Conservation (phyloP, 345 rosid species). For the Sisymbrium altissimum region DNA sequence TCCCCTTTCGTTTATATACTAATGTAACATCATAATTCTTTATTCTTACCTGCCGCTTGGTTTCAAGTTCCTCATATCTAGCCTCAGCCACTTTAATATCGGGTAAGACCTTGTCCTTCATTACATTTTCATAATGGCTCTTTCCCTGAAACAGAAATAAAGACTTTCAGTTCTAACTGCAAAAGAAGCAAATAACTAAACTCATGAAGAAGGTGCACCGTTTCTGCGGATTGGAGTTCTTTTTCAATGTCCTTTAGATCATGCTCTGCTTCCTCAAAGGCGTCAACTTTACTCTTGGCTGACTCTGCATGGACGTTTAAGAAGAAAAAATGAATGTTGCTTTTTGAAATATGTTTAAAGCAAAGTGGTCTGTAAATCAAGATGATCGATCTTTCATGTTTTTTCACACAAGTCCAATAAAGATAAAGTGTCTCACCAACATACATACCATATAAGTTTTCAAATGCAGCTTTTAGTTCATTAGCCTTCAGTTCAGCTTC, state of each 20-base stretch:
- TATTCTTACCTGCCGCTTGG: conserved; percentile 45
- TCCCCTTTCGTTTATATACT: no score
- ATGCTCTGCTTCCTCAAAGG: conserved; percentile 64
- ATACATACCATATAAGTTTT: conserved; percentile 58
- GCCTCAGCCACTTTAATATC: conserved; percentile 62
- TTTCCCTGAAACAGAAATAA: conserved; percentile 49
- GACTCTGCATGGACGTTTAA: conserved; percentile 43
- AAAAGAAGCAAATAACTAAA: conserved; percentile 16
- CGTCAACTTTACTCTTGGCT: conserved; percentile 58
- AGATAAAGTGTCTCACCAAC: not conserved
- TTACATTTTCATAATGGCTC: conserved; percentile 62
- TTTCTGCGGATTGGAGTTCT: conserved; percentile 46
- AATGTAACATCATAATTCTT: not conserved
- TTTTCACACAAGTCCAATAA: not conserved
- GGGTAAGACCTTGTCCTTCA: conserved; percentile 62
- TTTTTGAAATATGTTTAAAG: not conserved
- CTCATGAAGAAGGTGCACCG: conserved; percentile 36
- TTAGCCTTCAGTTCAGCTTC: conserved; percentile 56
- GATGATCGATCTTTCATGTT: not conserved
- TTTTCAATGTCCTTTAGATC: conserved; percentile 65
- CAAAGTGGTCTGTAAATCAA: not conserved
- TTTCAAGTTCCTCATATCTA: conserved; percentile 50
- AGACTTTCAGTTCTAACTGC: conserved; percentile 16
- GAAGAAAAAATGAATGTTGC: not conserved
- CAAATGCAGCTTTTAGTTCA: conserved; percentile 49